Evolutionary conservation across 2,329 filamentous ascomycete genomes (phyloP), one percentile per base, ranked within the genome.

Genomic region (Pezicula rhizophila): DNA sequence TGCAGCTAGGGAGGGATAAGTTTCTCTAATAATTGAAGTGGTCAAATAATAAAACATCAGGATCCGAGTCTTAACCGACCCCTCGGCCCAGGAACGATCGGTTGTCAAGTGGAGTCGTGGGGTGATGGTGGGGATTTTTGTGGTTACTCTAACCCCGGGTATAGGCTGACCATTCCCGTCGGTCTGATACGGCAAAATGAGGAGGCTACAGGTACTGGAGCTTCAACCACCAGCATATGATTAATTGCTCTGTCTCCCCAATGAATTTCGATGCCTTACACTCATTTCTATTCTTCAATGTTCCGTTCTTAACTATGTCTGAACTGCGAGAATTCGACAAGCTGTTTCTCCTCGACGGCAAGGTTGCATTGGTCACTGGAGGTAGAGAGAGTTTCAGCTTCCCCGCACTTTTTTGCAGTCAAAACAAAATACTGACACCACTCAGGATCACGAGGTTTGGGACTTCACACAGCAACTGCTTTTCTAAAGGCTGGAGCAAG

Each of bases 401-500:
- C 34, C 33, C 43, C 23, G 31, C 10, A 45, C 11, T 23, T 37
- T 38, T 23, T 23, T 23, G 20, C 5, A 23, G 5, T 23, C 20
- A 11, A 38, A 15, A 8, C 2, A 15, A 2, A 3, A 28, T 18
- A 28, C 15, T 39, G 34, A 46, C 28, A 28, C 33, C 20, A 10
- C 45, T 48, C 34, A 57, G 57, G 57, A 39, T 80, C 76, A 12
- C 68, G 80, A 57, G 80, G 80, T 38, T 67, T 84, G 8, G 80
- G 80, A 45, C 70, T 85, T 8, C 78, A 85, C 63, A 79, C 80
- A 46, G 82, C 82, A 17, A 83, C 80, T 20, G 82, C 78, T 23
- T 76, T 87, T 49, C 75, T 87, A 40, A 81, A 82, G 68, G 79
- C 84, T n/a, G 84, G 85, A 52, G 83, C 78, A 64, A 78, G 80